phyloP scores from a whole-genome alignment of 768 basidiomycete genomes.

The Tephrocybe sp. region DNA sequence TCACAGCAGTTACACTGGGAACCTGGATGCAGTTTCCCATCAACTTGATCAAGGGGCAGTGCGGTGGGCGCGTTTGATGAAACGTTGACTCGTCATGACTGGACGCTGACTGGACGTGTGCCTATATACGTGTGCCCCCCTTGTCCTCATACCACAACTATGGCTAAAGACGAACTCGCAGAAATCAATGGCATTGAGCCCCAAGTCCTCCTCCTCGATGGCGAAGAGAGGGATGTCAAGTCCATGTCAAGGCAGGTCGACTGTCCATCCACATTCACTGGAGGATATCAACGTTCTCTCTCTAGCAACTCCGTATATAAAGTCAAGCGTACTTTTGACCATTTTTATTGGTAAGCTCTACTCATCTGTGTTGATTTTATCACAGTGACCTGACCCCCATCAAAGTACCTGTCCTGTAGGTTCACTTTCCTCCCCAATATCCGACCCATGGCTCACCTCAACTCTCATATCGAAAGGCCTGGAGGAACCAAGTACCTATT shows the following conservation, averaged over 20 bases:
- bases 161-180: constrained; percentile 42
- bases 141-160: constrained; percentile 4
- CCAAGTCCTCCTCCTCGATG: constrained; percentile 42
- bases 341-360: constrained; percentile 37
- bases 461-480: constrained; percentile 22
- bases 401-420: constrained; percentile 35
- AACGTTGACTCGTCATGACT: no score
- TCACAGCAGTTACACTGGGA: background rate
- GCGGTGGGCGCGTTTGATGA: background rate
- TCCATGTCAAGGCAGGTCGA: constrained; percentile 31
- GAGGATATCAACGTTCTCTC: background rate
- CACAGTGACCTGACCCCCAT: constrained; percentile 1
- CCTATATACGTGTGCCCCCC: background rate
- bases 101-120: no score
- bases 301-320: constrained; percentile 40
- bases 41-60: background rate
- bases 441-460: background rate
- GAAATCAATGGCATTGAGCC: constrained; percentile 53
- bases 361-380: background rate
- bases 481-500: constrained; percentile 29
- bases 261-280: background rate
- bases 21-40: no score
- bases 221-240: constrained; percentile 44
- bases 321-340: constrained; percentile 42
- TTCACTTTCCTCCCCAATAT: background rate